Percentiles rank a stretch among this genome's conserved stretches.
Evolutionary conservation across 257 asterid species (phyloP).

Genomic region (Lycium ferocissimum): DNA sequence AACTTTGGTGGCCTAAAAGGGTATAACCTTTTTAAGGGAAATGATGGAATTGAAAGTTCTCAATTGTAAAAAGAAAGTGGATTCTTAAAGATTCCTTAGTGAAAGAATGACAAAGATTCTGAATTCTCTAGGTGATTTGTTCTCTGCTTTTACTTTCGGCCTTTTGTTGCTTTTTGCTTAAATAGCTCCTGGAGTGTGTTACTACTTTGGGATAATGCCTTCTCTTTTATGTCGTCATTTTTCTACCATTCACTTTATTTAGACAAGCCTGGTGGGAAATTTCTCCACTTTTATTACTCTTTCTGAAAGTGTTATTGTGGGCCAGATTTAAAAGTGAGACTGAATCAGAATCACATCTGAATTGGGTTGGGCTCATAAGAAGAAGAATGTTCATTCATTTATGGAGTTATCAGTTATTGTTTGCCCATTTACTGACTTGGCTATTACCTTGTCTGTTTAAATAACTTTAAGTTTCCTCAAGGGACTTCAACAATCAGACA

Average conservation of each 20-base stretch:
- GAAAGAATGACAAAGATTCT: conserved; percentile 31
- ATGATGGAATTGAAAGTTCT: conserved; percentile 29
- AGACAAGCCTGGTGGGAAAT: background rate
- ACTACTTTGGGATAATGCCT: background rate
- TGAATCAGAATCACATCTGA: background rate
- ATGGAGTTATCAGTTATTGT: background rate
- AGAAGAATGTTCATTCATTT: background rate
- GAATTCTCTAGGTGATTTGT: background rate
- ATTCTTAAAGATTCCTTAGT: conserved; percentile 29
- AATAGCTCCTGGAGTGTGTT: background rate
- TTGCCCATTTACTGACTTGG: background rate
- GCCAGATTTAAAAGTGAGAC: background rate
- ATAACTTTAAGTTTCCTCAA: background rate
- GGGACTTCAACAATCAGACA: background rate
- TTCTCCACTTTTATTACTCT: background rate
- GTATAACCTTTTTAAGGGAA: background rate
- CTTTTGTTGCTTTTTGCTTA: conserved; percentile 16
- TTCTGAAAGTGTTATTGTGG: conserved; percentile 11
- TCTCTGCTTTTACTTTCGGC: background rate
- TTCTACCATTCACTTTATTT: conserved; percentile 2
- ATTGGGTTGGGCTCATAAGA: conserved; percentile 14
- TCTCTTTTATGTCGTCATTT: conserved; percentile 2
- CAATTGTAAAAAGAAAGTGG: conserved; percentile 28
- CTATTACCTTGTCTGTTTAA: background rate
- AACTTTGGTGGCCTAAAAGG: conserved; percentile 25